These are phyloP conservation scores for Blastocladiella britannica DNA, from an alignment of 192 early-diverging fungal genomes.

Conservation along the genomic window DNA sequence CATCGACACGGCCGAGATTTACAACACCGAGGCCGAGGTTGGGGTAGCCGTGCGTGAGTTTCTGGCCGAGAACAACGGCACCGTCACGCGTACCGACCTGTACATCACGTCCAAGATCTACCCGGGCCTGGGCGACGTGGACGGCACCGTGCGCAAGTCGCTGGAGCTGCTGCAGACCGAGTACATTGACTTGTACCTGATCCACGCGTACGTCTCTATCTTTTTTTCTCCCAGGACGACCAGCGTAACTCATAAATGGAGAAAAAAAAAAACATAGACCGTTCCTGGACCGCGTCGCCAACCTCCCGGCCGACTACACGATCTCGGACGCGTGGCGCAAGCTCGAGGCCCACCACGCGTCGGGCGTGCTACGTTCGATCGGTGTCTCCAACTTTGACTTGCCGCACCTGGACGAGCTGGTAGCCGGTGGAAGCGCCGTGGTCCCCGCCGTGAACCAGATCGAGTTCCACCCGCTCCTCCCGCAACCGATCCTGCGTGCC, in stretches of 20 bases:
- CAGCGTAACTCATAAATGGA: neutral
- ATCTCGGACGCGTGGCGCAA: neutral
- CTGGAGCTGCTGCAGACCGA: constrained; percentile 1
- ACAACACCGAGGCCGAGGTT: neutral
- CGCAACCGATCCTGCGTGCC: constrained; percentile 1
- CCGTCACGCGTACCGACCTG: neutral
- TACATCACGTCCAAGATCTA: neutral
- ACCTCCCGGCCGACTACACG: no score
- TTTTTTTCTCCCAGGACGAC: constrained; percentile 1
- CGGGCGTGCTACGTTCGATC: neutral
- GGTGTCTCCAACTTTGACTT: neutral
- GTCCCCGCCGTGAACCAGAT: neutral
- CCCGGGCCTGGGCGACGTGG: constrained; percentile 1
- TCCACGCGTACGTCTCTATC: constrained; percentile 4
- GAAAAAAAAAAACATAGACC: no score
- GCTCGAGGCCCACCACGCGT: neutral
- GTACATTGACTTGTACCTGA: constrained; percentile 4
- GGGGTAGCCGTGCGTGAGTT: neutral
- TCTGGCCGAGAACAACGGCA: neutral
- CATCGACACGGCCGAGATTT: neutral
- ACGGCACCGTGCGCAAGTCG: neutral
- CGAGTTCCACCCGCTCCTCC: constrained; percentile 5
- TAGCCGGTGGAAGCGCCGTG: neutral
- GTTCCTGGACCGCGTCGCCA: neutral
- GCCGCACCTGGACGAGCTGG: neutral